Evolutionary conservation across 257 asterid genomes (phyloP).

Genomic region (Leptodermis oblonga): DNA sequence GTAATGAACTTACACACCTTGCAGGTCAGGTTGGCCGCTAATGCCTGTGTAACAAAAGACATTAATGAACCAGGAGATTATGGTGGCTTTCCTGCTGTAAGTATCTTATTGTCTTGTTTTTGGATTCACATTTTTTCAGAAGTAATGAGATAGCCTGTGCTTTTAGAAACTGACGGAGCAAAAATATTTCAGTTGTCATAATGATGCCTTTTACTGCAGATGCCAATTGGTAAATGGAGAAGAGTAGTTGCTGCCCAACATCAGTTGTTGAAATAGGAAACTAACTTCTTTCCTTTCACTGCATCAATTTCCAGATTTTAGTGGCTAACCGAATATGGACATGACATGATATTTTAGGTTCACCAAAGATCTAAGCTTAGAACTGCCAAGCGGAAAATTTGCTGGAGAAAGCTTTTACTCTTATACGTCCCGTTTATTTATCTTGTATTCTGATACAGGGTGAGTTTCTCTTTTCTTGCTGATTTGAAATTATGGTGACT

Average conservation of each 20-base stretch:
- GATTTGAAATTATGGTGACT: not conserved
- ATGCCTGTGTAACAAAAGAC: conserved; percentile 77
- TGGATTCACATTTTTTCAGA: not conserved
- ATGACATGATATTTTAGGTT: not conserved
- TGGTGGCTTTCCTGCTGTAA: conserved; percentile 99
- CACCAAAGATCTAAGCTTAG: not conserved
- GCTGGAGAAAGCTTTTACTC: not conserved
- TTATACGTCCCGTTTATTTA: not conserved
- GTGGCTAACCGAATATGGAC: not conserved
- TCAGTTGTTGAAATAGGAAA: conserved; percentile 29
- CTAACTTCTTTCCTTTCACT: not conserved
- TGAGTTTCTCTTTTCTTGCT: not conserved
- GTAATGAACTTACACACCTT: conserved; percentile 13
- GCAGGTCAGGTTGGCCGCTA: conserved; percentile 91
- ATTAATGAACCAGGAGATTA: conserved; percentile 78
- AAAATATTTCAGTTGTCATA: not conserved
- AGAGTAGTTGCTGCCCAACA: conserved; percentile 56
- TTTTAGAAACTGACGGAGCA: not conserved
- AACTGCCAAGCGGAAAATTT: not conserved
- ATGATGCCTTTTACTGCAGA: conserved; percentile 31
- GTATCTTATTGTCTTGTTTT: conserved; percentile 22
- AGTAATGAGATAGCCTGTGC: not conserved
- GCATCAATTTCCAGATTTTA: not conserved
- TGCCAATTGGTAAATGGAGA: conserved; percentile 77
- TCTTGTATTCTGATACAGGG: not conserved